Evolutionary conservation across 352 stramenopile genomes (phyloP), one percentile per base, ranked within the genome.

Genomic region (Plasmopara muralis): DNA sequence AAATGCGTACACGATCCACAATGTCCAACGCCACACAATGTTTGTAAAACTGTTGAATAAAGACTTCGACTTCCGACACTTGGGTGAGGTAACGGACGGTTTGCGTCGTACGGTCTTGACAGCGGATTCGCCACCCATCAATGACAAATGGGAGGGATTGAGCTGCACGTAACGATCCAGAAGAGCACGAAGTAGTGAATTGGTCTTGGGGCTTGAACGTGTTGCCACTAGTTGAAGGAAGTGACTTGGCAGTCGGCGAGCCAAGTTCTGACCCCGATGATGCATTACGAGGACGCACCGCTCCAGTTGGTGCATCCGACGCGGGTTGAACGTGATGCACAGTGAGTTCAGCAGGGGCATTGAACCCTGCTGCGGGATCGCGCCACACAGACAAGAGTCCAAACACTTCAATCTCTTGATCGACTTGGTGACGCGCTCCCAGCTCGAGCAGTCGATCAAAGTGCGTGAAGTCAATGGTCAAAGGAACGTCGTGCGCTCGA

Each of bases 381-480:
- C 65, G 65, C 78, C 78, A 89, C 42, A 89, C 70, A 3, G 76
- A 85, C 0, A 89, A 58, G 35, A 89, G 48, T 3, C 80, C 80
- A 46, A 90, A 90, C 2, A 90, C 64, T 38, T 90, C 79, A 29
- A 90, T 83, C 56, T 89, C 78, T 5, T 70, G 42, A 56, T 81
- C 74, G 58, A 90, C 68, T 51, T 69, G 50, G 50, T 86, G 62
- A 16, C 50, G 65, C 31, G 63, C 50, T 3, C 71, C 72, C 9
- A 90, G 60, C 31, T 57, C 55, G 12, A 90, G 55, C 38, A 90
- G 70, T 6, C 72, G 67, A 38, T 90, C 77, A 46, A 90, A 87
- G 57, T 87, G 50, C 43, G 70, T 70, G 47, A 88, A 90, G 50
- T 86, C 64, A 18, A 90, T 68, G 10, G 62, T 55, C 20, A 88